These are phyloP conservation scores for Strobilomyces echinocephalus DNA, from an alignment of 768 basidiomycete genomes.

Conservation along the genomic window DNA sequence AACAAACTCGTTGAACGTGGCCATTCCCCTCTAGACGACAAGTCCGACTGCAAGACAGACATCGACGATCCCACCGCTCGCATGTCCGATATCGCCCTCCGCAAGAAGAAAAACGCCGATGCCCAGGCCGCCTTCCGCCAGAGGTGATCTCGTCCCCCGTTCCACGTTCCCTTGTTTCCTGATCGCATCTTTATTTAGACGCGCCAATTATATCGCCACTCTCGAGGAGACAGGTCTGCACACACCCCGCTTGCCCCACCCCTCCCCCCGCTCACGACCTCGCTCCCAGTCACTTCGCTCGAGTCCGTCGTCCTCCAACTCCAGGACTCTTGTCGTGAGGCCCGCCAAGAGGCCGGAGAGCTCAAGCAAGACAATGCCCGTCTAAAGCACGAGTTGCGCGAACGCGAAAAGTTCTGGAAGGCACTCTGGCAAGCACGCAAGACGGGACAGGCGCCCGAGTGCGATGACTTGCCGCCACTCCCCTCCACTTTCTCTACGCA, in stretches of 20 bases:
- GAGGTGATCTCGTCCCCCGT: constrained; percentile 29
- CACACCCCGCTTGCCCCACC: not conserved
- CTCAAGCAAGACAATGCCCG: constrained; percentile 63
- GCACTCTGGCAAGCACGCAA: constrained; percentile 65
- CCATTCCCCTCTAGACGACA: constrained; percentile 33
- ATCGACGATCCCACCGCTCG: constrained; percentile 35
- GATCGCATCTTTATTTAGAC: constrained; percentile 29
- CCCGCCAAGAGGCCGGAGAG: constrained; percentile 55
- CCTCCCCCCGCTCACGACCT: constrained; percentile 15
- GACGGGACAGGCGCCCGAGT: constrained; percentile 45
- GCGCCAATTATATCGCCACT: constrained; percentile 84
- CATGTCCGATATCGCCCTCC: constrained; percentile 62
- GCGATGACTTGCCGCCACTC: constrained; percentile 49
- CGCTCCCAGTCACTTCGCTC: constrained; percentile 62
- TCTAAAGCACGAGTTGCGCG: constrained; percentile 58
- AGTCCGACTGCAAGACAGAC: constrained; percentile 35
- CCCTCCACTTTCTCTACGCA: constrained; percentile 41
- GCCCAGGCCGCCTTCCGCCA: constrained; percentile 84
- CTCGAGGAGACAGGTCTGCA: constrained; percentile 71
- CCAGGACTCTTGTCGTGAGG: constrained; percentile 73
- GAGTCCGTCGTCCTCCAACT: constrained; percentile 82
- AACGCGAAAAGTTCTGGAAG: constrained; percentile 73
- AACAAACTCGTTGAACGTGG: constrained; percentile 24
- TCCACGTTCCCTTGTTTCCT: constrained; percentile 9
- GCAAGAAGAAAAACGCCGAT: constrained; percentile 88